Conservation (phyloP, 2,329 filamentous ascomycete species). For the Xylaria hypoxylon region DNA sequence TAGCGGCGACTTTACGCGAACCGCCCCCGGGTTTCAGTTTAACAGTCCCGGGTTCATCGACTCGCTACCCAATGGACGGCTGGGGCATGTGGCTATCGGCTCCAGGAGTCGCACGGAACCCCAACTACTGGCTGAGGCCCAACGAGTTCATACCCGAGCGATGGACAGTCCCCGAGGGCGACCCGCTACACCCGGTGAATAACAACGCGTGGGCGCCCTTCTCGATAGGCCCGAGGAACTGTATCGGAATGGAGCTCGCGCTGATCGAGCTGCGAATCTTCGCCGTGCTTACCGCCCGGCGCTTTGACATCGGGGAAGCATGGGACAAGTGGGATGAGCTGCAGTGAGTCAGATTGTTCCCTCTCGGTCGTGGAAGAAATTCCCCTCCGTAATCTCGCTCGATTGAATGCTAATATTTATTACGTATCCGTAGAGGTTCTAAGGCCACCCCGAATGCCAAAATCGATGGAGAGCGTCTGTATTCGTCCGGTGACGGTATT, state of each 20-base stretch:
- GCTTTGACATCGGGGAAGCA: constrained; percentile 62
- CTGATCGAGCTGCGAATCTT: constrained; percentile 64
- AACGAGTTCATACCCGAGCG: constrained; percentile 55
- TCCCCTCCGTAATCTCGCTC: not conserved
- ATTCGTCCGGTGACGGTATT: constrained; percentile 46
- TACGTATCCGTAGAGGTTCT: constrained; percentile 32
- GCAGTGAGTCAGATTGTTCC: constrained; percentile 40
- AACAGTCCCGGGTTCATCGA: constrained; percentile 42
- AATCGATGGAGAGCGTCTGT: constrained; percentile 50
- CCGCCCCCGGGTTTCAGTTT: constrained; percentile 41
- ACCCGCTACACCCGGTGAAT: constrained; percentile 43
- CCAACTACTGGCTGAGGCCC: constrained; percentile 49
- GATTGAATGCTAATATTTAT: constrained; percentile 20
- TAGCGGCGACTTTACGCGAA: constrained; percentile 46
- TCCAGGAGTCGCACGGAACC: constrained; percentile 43
- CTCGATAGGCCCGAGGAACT: constrained; percentile 64
- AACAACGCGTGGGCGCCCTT: constrained; percentile 65
- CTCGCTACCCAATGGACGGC: constrained; percentile 46
- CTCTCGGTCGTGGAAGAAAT: not conserved
- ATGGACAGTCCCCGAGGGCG: constrained; percentile 46
- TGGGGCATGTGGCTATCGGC: constrained; percentile 47
- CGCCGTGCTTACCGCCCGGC: constrained; percentile 60
- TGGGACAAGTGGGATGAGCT: constrained; percentile 55
- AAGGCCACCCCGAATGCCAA: constrained; percentile 44
- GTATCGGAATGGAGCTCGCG: constrained; percentile 68